These are phyloP conservation scores for Boletellus ananiceps DNA, from an alignment of 768 basidiomycete species.

Conservation along the genomic window DNA sequence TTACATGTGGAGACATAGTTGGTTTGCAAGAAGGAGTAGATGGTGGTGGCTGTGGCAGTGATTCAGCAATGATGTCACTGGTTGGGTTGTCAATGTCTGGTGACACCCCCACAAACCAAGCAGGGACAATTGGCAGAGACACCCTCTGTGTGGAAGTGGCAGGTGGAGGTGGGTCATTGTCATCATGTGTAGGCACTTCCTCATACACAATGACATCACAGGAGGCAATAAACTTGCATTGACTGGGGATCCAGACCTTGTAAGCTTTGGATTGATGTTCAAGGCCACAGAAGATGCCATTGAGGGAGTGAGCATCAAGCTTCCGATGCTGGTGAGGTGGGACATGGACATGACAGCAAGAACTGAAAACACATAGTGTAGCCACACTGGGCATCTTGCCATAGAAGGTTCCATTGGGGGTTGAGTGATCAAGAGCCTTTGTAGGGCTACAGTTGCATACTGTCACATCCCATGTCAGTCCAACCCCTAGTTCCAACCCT, in stretches of 20 bases:
- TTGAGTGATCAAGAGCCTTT: slow-evolving; percentile 8
- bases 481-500: too few species aligned
- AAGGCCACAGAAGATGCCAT: slow-evolving; percentile 1
- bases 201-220: too few species aligned
- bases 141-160: not conserved
- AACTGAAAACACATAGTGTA: slow-evolving; percentile 21
- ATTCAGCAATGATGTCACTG: not conserved
- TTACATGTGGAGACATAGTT: too few species aligned
- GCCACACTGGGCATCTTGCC: slow-evolving; percentile 21
- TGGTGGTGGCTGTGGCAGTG: not conserved
- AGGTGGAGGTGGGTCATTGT: not conserved
- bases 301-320: slow-evolving; percentile 6
- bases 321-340: not conserved
- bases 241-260: slow-evolving; percentile 2
- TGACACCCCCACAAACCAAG: not conserved
- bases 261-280: slow-evolving; percentile 6
- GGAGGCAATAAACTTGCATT: slow-evolving; percentile 3
- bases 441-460: slow-evolving; percentile 1
- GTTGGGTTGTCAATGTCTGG: not conserved
- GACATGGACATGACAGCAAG: slow-evolving; percentile 5
- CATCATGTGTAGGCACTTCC: not conserved
- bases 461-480: too few species aligned
- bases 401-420: slow-evolving; percentile 18
- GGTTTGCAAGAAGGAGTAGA: not conserved
- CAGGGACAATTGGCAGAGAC: not conserved